Base-by-base conservation (phyloP, 805 yeast species). In the Hanseniaspora thailandica region DNA sequence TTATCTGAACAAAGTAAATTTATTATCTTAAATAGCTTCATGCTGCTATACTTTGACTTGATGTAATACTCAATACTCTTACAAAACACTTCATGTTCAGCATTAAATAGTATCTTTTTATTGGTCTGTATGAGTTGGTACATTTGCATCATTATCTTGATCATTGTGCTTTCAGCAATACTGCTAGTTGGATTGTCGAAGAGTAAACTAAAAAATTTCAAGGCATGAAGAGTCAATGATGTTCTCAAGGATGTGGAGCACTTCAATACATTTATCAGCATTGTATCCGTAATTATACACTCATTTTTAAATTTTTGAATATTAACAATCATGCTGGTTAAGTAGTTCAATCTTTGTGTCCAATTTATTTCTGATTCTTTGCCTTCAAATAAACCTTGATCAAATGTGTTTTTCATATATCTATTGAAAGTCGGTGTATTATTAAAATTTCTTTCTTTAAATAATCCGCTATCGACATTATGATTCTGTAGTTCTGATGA, bases 291-390 rank as follows among this genome's bases (percentile, higher is more conserved):
- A 57, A 57, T 49, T 68, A 68, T 67, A 4, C 73, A 67, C 56
- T 63, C 68, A 0, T 71, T 69, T 0, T 49, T 45, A 0, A 62
- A 38, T 9, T 43, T 28, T 23, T 47, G 20, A 20, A 31, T 13
- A 30, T 25, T 40, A 26, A 25, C 47, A 10, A 31, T 73, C 33
- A 87, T 61, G 47, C 72, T 73, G 1, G 75, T 60, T 2, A 87
- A 75, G 47, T 70, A 70, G 50, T 75, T 73, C 60, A 89, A 96
- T 61, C 98, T 74, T 0, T 61, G 59, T 22, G 71, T 67, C 98
- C 98, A 93, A 63, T 93, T 93, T 55, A 75, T 74, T 62, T 93
- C 98, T 0, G 95, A 84, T 64, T 93, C 98, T 61, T 82, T 71
- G 72, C 54, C 35, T 5, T 82, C 84, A 8, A 72, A 76, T 60